Percentiles rank a stretch among this genome's conserved stretches.
These are phyloP conservation scores for Aspergillus tamarii DNA, from an alignment of 2,329 filamentous ascomycete genomes.

Conservation along the genomic window DNA sequence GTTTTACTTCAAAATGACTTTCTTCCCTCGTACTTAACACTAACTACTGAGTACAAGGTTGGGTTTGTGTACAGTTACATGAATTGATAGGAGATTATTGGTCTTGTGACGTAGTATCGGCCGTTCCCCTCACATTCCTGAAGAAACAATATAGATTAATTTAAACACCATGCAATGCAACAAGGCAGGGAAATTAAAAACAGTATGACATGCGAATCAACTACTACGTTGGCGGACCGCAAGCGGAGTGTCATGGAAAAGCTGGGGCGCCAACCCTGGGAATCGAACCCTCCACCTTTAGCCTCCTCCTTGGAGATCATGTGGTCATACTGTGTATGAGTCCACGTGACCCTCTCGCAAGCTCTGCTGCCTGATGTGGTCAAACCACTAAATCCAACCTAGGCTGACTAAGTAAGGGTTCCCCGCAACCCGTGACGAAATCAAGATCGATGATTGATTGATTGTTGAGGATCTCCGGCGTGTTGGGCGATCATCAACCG, in stretches of 20 bases:
- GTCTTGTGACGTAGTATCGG: neutral
- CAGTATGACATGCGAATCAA: neutral
- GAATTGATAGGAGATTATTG: neutral
- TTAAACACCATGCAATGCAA: neutral
- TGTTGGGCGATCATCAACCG: constrained; percentile 18
- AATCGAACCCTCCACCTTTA: neutral
- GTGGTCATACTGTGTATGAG: neutral
- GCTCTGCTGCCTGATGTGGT: neutral
- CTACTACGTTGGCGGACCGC: neutral
- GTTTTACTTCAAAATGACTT: neutral
- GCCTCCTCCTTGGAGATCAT: neutral
- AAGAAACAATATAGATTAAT: constrained; percentile 4
- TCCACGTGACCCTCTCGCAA: neutral
- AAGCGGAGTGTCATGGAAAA: neutral
- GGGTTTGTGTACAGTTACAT: constrained; percentile 4
- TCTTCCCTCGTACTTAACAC: neutral
- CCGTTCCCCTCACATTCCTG: neutral
- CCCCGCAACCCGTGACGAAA: constrained; percentile 5
- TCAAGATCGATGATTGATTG: constrained; percentile 5
- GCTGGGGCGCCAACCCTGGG: neutral
- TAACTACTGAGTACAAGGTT: neutral
- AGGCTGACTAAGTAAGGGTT: neutral
- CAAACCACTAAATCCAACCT: neutral
- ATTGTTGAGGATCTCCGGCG: constrained; percentile 8
- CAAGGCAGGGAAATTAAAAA: neutral